Evolutionary conservation across 305 asterid genomes (phyloP).

Genomic region (Rubia peregrina): DNA sequence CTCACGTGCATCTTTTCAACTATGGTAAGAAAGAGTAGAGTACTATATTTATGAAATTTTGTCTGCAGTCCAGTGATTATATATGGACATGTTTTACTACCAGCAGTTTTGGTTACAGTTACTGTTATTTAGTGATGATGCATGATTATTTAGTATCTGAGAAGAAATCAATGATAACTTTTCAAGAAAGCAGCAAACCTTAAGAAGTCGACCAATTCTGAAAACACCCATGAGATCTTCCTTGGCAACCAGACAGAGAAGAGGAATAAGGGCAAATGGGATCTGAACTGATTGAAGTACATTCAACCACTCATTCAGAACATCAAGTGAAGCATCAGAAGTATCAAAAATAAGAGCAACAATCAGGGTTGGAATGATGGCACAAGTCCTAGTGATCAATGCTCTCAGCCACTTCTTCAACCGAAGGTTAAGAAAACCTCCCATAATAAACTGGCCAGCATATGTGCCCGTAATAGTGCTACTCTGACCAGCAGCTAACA

Average conservation of each 20-base stretch:
- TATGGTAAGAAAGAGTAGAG: too few species aligned
- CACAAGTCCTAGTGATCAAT: conserved; percentile 68
- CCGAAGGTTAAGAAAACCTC: conserved; percentile 65
- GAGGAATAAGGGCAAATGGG: conserved; percentile 91
- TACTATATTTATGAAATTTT: not conserved
- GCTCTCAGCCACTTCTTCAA: conserved; percentile 90
- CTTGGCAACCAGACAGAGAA: conserved; percentile 69
- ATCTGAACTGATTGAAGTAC: conserved; percentile 85
- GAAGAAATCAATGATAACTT: not conserved
- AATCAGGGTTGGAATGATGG: conserved; percentile 66
- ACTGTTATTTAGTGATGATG: not conserved
- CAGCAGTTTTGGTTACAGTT: not conserved
- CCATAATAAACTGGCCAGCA: conserved; percentile 91
- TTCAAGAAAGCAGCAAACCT: conserved; percentile 38
- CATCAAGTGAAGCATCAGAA: conserved; percentile 63
- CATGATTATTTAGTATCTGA: not conserved
- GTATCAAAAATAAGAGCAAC: conserved; percentile 78
- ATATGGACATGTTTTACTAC: not conserved
- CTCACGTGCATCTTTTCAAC: not conserved
- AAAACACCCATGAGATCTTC: conserved; percentile 80
- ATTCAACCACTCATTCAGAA: conserved; percentile 82
- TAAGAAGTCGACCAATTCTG: conserved; percentile 57
- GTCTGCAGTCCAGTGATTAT: not conserved
- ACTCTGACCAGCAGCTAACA: conserved; percentile 91
- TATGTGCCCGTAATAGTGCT: conserved; percentile 89